Evolutionary conservation across 2,329 filamentous ascomycete genomes (phyloP).

Genomic region (Colletotrichum spaethianum): DNA sequence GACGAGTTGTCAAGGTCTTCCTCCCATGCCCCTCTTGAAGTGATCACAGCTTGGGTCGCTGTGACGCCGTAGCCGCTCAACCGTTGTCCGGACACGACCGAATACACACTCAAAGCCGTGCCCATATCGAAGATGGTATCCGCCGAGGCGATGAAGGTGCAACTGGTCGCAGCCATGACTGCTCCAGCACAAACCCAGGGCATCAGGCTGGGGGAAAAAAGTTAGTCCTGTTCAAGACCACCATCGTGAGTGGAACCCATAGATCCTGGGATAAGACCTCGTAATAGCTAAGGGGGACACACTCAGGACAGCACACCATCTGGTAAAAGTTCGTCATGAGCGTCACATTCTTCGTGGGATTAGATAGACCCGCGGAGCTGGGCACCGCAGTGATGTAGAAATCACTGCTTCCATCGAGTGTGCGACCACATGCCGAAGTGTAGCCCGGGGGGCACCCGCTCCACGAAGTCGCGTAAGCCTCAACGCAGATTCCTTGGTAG

Average conservation of each 20-base stretch:
- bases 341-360: not conserved
- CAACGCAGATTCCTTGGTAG: not conserved
- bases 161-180: not conserved
- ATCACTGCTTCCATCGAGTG: not conserved
- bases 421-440: not conserved
- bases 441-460: slow-evolving; percentile 22
- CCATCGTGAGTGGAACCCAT: no score
- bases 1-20: no score
- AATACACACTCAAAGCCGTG: not conserved
- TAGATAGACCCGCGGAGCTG: fast-evolving
- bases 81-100: not conserved
- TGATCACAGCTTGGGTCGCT: not conserved
- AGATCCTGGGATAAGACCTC: not conserved
- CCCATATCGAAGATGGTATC: not conserved
- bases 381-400: not conserved
- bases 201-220: not conserved
- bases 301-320: slow-evolving; percentile 19
- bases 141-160: not conserved
- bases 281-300: not conserved
- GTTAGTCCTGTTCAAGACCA: not conserved
- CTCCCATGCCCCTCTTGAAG: not conserved
- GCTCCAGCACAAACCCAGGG: not conserved
- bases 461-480: not conserved
- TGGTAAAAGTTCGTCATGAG: not conserved
- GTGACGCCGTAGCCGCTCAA: not conserved